Evolutionary conservation across 768 basidiomycete species (phyloP).

Genomic region (Tylopilus felleus): DNA sequence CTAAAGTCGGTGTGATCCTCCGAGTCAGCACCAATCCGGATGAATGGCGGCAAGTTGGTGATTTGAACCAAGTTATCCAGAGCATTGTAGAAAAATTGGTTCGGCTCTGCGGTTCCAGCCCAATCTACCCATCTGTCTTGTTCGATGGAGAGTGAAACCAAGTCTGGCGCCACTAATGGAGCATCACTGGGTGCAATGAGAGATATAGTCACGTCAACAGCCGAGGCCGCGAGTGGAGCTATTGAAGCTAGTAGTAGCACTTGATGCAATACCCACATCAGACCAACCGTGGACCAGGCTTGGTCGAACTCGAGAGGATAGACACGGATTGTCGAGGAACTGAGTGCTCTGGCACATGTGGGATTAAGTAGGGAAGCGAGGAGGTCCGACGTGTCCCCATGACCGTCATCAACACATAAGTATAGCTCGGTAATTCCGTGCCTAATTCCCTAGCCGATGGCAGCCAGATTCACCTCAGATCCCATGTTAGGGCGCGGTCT

Average conservation of each 20-base stretch:
- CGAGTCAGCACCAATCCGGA: constrained; percentile 58
- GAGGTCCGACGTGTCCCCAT: neutral
- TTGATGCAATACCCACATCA: constrained; percentile 3
- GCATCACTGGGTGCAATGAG: constrained; percentile 36
- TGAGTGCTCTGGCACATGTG: neutral
- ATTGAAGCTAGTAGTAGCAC: constrained; percentile 1
- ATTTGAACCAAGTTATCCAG: constrained; percentile 53
- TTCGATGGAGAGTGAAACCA: constrained; percentile 66
- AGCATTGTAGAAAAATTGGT: constrained; percentile 59
- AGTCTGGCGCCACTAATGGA: constrained; percentile 39
- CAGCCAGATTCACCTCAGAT: no score
- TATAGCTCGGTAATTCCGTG: no score
- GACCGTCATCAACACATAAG: no score
- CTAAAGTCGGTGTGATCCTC: constrained; percentile 53
- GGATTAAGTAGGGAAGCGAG: neutral
- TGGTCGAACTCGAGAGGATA: neutral
- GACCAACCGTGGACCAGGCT: neutral
- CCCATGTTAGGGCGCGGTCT: no score
- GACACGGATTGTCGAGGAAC: neutral
- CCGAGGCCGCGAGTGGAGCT: constrained; percentile 2
- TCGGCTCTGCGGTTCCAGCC: constrained; percentile 48
- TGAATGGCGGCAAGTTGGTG: constrained; percentile 50
- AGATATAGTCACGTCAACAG: constrained; percentile 39
- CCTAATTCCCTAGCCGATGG: no score
- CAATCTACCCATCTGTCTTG: constrained; percentile 71